phyloP scores from a whole-genome alignment of 176 grass and related monocot species.

The Oryza officinalis region DNA sequence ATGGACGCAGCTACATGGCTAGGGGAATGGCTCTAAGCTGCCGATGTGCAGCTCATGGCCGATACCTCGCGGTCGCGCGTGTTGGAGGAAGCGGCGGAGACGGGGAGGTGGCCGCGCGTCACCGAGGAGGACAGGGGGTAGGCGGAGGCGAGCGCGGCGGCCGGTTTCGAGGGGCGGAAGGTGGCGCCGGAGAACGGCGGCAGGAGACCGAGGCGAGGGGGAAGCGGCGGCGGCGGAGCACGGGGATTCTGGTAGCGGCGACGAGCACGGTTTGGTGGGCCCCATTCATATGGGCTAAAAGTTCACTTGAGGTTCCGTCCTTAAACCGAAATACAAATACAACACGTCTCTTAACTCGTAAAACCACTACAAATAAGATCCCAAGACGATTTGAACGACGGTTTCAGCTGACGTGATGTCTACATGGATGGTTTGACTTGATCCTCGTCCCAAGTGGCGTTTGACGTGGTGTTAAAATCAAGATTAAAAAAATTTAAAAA shows the following conservation, averaged over 20 bases:
- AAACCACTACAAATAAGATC: too few relatives aligned
- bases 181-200: neutral
- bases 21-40: neutral
- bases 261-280: neutral
- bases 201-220: too few relatives aligned
- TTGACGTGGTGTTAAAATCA: too few relatives aligned
- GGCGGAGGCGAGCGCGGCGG: neutral
- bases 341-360: too few relatives aligned
- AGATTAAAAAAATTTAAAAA: too few relatives aligned
- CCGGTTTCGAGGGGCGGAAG: neutral
- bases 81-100: neutral
- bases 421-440: too few relatives aligned
- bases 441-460: too few relatives aligned
- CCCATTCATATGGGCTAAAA: too few relatives aligned
- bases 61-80: neutral
- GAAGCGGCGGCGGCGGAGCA: neutral
- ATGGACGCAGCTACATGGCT: conserved; percentile 15
- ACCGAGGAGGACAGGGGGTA: neutral
- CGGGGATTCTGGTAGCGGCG: neutral
- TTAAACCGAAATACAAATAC: too few relatives aligned
- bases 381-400: too few relatives aligned
- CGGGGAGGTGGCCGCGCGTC: neutral
- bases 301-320: too few relatives aligned
- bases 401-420: too few relatives aligned
- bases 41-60: neutral